Evolutionary conservation across 768 basidiomycete genomes (phyloP).

Genomic region (Coprinopsis cinerea): DNA sequence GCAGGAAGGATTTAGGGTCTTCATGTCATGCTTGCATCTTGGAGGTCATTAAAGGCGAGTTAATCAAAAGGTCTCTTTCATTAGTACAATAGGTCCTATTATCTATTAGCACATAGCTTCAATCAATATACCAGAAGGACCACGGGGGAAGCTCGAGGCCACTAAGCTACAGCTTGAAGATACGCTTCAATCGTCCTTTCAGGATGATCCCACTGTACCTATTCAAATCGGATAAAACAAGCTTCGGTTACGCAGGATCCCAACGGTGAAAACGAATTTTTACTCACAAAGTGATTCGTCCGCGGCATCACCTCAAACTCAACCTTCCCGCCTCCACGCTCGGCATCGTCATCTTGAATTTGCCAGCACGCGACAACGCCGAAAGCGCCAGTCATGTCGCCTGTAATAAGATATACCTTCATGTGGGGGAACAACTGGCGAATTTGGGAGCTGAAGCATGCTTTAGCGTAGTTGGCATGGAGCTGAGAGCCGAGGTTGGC

Average conservation of each 20-base stretch:
- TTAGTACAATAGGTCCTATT: too few relatives aligned
- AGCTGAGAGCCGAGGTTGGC: constrained; percentile 13
- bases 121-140: neutral
- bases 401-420: constrained; percentile 12
- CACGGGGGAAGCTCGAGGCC: neutral
- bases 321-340: constrained; percentile 6
- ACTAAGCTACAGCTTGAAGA: neutral
- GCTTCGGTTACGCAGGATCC: constrained; percentile 12
- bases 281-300: constrained; percentile 15
- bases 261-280: neutral
- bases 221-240: neutral
- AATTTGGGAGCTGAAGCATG: constrained; percentile 10
- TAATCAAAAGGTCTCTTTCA: too few relatives aligned
- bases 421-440: constrained; percentile 14
- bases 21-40: too few relatives aligned
- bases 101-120: neutral
- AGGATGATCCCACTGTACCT: constrained; percentile 23
- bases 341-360: constrained; percentile 14
- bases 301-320: constrained; percentile 13
- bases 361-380: constrained; percentile 17
- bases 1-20: neutral
- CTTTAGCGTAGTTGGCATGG: constrained; percentile 18
- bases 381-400: constrained; percentile 16
- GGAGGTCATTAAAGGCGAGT: too few relatives aligned
- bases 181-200: constrained; percentile 10